Evolutionary conservation across 208 protist species (phyloP).

Genomic region (Leishmania aethiopica): DNA sequence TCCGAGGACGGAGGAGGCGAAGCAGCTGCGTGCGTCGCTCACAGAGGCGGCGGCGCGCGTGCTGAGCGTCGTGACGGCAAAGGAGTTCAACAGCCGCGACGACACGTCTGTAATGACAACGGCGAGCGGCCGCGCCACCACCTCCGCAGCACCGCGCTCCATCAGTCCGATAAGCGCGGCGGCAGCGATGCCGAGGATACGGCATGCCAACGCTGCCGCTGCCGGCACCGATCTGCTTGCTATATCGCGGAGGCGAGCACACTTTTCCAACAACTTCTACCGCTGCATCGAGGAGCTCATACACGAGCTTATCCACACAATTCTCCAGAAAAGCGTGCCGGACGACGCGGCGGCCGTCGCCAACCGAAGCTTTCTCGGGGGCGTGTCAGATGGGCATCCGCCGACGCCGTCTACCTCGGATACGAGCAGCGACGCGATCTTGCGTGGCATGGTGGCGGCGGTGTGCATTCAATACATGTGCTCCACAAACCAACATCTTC

Average conservation of each 20-base stretch:
- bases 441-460: constrained; percentile 42
- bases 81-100: constrained; percentile 30
- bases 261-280: constrained; percentile 81
- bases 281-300: constrained; percentile 50
- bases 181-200: constrained; percentile 2
- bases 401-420: not conserved
- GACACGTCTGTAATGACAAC: not conserved
- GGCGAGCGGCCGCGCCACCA: not conserved
- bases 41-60: constrained; percentile 37
- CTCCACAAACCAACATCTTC: constrained; percentile 56
- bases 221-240: not conserved
- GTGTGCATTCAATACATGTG: constrained; percentile 76
- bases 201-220: not conserved
- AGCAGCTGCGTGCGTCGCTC: constrained; percentile 42
- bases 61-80: constrained; percentile 44
- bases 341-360: constrained; percentile 1
- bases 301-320: constrained; percentile 54
- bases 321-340: constrained; percentile 26
- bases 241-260: constrained; percentile 18
- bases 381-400: not conserved
- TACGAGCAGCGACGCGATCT: constrained; percentile 16
- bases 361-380: not conserved
- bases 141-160: not conserved
- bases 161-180: not conserved
- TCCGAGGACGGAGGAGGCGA: constrained; percentile 25